Conservation (phyloP, 371 early-diverging fungal species). For the Amoeboaphelidium protococcarum region DNA sequence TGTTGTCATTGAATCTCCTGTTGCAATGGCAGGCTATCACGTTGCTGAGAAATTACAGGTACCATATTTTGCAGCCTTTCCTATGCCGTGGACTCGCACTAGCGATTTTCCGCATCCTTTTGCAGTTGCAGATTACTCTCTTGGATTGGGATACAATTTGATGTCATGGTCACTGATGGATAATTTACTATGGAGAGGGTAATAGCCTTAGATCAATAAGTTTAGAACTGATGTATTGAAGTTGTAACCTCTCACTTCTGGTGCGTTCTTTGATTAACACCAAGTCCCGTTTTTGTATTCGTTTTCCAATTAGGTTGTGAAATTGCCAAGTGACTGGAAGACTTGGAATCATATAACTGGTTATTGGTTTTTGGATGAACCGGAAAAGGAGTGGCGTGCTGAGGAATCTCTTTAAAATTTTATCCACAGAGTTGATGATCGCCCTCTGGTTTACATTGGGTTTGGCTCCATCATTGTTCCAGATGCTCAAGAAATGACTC, state of each 20-base stretch:
- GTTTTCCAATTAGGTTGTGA: constrained; percentile 39
- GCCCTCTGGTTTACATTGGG: constrained; percentile 38
- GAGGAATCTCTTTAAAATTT: constrained; percentile 25
- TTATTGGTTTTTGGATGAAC: constrained; percentile 54
- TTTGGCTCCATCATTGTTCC: constrained; percentile 60
- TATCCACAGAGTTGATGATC: constrained; percentile 15
- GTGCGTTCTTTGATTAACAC: constrained; percentile 22
- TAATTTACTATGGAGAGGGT: constrained; percentile 42
- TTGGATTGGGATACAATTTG: constrained; percentile 41
- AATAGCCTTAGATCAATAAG: constrained; percentile 27
- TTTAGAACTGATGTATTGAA: constrained; percentile 28
- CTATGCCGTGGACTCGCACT: constrained; percentile 37
- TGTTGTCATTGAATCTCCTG: constrained; percentile 41
- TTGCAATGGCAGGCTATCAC: constrained; percentile 48
- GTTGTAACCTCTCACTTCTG: constrained; percentile 22
- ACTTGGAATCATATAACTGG: constrained; percentile 20
- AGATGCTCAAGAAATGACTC: constrained; percentile 36
- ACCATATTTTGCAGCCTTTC: neutral
- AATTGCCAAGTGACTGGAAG: constrained; percentile 42
- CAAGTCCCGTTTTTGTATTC: constrained; percentile 42
- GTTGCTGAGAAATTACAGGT: constrained; percentile 33
- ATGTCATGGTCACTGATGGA: constrained; percentile 51
- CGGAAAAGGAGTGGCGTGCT: constrained; percentile 33
- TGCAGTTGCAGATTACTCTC: constrained; percentile 29
- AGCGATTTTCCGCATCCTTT: constrained; percentile 52